Evolutionary conservation across 768 basidiomycete species (phyloP).

Genomic region (Punctularia strigosozonata): DNA sequence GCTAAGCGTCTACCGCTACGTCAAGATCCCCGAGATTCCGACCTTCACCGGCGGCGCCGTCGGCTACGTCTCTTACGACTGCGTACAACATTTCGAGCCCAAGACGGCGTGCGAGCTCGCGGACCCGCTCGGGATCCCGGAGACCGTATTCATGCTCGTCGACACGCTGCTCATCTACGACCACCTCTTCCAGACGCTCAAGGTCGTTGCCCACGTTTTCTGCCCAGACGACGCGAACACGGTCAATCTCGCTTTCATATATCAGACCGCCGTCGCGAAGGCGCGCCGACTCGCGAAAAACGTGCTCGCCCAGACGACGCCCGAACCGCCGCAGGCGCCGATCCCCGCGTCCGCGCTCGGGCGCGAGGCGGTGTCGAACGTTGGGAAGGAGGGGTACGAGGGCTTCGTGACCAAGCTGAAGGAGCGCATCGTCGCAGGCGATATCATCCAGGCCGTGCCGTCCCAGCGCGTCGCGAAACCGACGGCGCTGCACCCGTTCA

Average conservation of each 20-base stretch:
- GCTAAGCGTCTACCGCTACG: slow-evolving; percentile 75
- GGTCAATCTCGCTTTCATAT: slow-evolving; percentile 70
- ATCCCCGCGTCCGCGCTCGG: slow-evolving; percentile 55
- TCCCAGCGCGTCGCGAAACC: slow-evolving; percentile 83
- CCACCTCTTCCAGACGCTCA: slow-evolving; percentile 90
- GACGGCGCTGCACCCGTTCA: slow-evolving; percentile 90
- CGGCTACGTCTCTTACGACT: slow-evolving; percentile 95
- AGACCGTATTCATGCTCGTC: slow-evolving; percentile 93
- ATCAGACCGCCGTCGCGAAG: slow-evolving; percentile 77
- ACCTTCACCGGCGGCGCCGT: slow-evolving; percentile 97
- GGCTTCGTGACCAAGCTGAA: slow-evolving; percentile 84
- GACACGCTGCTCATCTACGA: slow-evolving; percentile 96
- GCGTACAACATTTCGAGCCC: slow-evolving; percentile 93
- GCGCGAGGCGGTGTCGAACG: slow-evolving; percentile 68
- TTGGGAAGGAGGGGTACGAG: slow-evolving; percentile 90
- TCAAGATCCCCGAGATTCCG: slow-evolving; percentile 83
- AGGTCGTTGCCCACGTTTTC: slow-evolving; percentile 94
- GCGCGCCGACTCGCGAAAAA: slow-evolving; percentile 70
- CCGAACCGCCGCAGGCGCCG: slow-evolving; percentile 64
- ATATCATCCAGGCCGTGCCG: slow-evolving; percentile 98
- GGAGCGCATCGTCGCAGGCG: slow-evolving; percentile 88
- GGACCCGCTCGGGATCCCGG: slow-evolving; percentile 84
- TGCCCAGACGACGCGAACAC: slow-evolving; percentile 58
- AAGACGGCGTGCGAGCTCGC: slow-evolving; percentile 66
- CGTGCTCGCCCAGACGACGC: slow-evolving; percentile 37